Base-by-base conservation (phyloP, 2,329 filamentous ascomycete genomes). In the Aspergillus novoparasiticus region DNA sequence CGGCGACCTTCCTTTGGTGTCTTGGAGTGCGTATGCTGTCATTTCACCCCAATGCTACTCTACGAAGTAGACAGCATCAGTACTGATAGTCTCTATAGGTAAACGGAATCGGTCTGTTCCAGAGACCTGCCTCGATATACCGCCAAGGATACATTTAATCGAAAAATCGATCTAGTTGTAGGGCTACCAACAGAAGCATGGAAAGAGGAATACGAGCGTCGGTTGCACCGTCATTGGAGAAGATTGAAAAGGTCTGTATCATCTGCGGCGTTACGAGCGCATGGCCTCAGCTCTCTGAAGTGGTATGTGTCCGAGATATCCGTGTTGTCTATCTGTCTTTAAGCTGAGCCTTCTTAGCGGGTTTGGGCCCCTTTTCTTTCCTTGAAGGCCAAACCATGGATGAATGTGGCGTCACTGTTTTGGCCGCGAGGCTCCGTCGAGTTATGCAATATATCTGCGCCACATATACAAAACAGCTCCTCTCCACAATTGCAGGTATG, bases 11-110 rank as follows among this genome's bases (percentile, higher is more conserved):
- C 41, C 41, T 19, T 21, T 45, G 41, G 41, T 11, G 3, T 45
- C 41, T 10, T 45, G 41, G 21, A 26, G 21, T 16, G 11, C 16
- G 45, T 48, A 12, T 8, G 45, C 21, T 48, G 10, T 23, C 1
- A 11, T 11, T 11, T 1, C 23, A 0, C n/a, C n/a, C 10, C 23
- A 34, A 34, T 0, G 2, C n/a, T n/a, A 10, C 23, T 3, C 23
- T 23, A 23, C 0, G 39, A 1, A 43, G 39, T n/a, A 14, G 3
- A 11, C n/a, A 4, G 3, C n/a, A 10, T 11, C 43, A 11, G n/a
- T 23, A n/a, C 43, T 14, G 43, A 23, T 6, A 12, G n/a, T 46
- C 3, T 1, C n/a, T 21, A 21, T 21, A 46, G 9, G 4, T 2
- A 46, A 4, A 46, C 43, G n/a, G n/a, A 23, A 12, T 46, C n/a